phyloP scores from a whole-genome alignment of 106 monocot genomes.

The Hemerocallis citrina region DNA sequence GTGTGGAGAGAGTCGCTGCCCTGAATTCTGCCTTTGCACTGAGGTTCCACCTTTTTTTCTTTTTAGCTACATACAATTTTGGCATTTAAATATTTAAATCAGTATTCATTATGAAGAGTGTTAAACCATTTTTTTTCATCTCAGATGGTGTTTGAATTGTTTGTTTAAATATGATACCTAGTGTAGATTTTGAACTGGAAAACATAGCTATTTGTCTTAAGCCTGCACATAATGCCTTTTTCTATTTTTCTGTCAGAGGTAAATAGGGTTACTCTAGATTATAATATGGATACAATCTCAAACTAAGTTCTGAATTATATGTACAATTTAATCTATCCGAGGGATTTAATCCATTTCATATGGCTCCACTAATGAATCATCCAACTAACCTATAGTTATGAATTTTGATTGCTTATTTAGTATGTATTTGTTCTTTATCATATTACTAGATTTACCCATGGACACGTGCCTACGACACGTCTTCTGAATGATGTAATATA shows the following conservation, averaged over 20 bases:
- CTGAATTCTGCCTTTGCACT: slow-evolving; percentile 75
- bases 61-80: neutral
- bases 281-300: neutral
- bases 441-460: no score
- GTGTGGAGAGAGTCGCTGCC: slow-evolving; percentile 69
- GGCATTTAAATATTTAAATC: neutral
- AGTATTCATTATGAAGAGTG: neutral
- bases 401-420: no score
- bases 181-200: neutral
- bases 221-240: neutral
- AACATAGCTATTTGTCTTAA: neutral
- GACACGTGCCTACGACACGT: no score
- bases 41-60: slow-evolving; percentile 40
- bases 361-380: no score
- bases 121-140: neutral
- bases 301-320: neutral
- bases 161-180: neutral
- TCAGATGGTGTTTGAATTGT: neutral
- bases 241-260: neutral
- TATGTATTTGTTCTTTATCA: no score
- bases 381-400: no score
- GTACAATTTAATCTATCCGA: neutral
- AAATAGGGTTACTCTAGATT: neutral
- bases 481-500: no score
- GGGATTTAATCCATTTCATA: neutral